Percentiles rank a stretch among this genome's conserved stretches.
phyloP scores from a whole-genome alignment of 805 yeast genomes.

The Starmerella asiatica region DNA sequence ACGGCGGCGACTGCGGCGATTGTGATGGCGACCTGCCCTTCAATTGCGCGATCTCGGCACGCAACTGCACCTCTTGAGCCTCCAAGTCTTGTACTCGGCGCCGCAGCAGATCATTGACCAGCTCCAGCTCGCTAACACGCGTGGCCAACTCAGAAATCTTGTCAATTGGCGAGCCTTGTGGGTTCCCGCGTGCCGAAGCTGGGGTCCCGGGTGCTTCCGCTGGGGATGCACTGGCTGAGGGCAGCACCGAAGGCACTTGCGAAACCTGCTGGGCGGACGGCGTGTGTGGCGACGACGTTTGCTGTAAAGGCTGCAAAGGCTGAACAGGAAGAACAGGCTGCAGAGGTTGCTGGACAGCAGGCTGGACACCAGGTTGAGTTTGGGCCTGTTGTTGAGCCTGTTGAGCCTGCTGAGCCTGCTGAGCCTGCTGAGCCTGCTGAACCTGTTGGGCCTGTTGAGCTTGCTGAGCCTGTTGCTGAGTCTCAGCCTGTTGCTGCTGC shows the following conservation, averaged over 20 bases:
- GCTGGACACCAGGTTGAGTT: too few relatives aligned
- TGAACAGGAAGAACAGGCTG: too few relatives aligned
- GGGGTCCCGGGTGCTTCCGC: not conserved
- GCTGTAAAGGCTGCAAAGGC: too few relatives aligned
- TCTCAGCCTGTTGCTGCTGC: constrained; percentile 1
- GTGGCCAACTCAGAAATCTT: constrained; percentile 42
- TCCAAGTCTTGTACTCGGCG: constrained; percentile 76
- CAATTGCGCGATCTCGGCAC: constrained; percentile 18
- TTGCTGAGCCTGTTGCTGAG: too few relatives aligned
- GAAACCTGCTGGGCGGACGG: not conserved
- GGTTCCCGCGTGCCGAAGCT: not conserved
- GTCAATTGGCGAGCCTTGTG: not conserved
- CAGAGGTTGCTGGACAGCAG: not conserved
- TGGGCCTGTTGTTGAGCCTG: not conserved
- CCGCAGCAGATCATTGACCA: constrained; percentile 78
- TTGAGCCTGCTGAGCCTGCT: not conserved
- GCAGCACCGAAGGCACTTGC: too few relatives aligned
- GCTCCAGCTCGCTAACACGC: constrained; percentile 72
- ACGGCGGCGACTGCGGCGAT: not conserved
- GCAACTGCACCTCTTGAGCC: constrained; percentile 27
- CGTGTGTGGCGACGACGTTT: too few relatives aligned
- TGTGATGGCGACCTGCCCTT: constrained; percentile 1
- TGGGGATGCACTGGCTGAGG: too few relatives aligned
- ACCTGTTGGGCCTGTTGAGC: too few relatives aligned
- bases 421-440: constrained; percentile 3